phyloP scores from a whole-genome alignment of 768 basidiomycete species.

The Lepiota venenata region DNA sequence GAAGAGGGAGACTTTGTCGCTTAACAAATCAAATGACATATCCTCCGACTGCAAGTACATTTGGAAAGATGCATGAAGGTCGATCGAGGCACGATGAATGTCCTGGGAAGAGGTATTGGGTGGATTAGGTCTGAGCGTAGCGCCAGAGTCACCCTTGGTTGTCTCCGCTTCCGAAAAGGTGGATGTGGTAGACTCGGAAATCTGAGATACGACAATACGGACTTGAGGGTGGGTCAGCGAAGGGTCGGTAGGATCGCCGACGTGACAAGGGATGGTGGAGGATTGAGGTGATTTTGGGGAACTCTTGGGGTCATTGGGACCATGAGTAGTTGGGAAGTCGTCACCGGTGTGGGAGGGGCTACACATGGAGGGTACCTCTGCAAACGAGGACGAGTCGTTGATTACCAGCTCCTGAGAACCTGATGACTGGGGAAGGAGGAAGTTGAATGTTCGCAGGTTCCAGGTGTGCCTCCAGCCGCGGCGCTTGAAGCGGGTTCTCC shows the following conservation, averaged over 20 bases:
- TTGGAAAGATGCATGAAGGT: constrained; percentile 46
- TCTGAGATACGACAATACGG: constrained; percentile 19
- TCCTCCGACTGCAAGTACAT: constrained; percentile 42
- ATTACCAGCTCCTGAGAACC: not conserved
- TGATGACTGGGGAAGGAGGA: not conserved
- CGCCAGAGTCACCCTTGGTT: constrained; percentile 13
- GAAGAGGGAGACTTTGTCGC: constrained; percentile 50
- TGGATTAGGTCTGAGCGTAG: constrained; percentile 23
- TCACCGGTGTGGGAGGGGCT: no score
- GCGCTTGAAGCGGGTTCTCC: no score
- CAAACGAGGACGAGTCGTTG: no score
- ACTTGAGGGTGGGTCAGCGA: constrained; percentile 22
- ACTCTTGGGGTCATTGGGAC: not conserved
- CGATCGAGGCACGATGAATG: constrained; percentile 37
- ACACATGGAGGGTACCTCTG: not conserved
- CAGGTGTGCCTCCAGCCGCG: not conserved
- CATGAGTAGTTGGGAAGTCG: no score
- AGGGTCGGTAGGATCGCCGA: constrained; percentile 19
- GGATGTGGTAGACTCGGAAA: constrained; percentile 22
- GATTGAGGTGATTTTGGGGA: constrained; percentile 19
- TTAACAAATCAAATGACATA: constrained; percentile 48
- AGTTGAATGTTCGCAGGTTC: constrained; percentile 4
- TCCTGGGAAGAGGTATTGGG: constrained; percentile 21
- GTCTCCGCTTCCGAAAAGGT: constrained; percentile 8
- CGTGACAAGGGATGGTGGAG: constrained; percentile 23